These are phyloP conservation scores for Nothophytophthora sp. DNA, from an alignment of 352 stramenopile genomes.

Conservation along the genomic window DNA sequence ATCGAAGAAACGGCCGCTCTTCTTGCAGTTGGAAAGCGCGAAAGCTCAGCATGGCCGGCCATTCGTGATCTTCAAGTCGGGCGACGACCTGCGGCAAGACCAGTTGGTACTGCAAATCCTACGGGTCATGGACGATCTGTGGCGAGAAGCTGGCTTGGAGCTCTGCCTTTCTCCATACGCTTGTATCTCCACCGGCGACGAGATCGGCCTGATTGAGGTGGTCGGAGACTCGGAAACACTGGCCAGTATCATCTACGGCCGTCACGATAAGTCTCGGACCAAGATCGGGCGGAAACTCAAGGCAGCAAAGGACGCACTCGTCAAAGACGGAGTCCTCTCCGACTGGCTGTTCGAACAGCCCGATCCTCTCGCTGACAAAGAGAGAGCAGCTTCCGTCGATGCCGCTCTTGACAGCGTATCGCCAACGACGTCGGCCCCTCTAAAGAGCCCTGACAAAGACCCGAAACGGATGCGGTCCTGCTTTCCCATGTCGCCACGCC, in stretches of 20 bases:
- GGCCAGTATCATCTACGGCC: conserved; percentile 83
- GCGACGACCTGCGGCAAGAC: conserved; percentile 94
- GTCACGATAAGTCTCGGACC: conserved; percentile 57
- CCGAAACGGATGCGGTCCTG: conserved; percentile 36
- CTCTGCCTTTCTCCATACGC: conserved; percentile 86
- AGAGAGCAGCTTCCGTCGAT: conserved; percentile 3
- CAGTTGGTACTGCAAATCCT: conserved; percentile 93
- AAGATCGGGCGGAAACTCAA: conserved; percentile 70
- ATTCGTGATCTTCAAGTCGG: conserved; percentile 92
- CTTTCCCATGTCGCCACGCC: conserved; percentile 52
- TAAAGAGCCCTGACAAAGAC: conserved; percentile 15
- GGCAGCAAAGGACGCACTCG: conserved; percentile 67
- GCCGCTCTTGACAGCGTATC: conserved; percentile 15
- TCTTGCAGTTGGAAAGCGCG: conserved; percentile 81
- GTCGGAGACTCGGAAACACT: conserved; percentile 88
- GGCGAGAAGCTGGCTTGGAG: conserved; percentile 83
- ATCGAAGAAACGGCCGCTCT: conserved; percentile 92
- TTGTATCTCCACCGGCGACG: conserved; percentile 85
- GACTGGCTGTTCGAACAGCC: conserved; percentile 67
- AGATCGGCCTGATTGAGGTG: conserved; percentile 91
- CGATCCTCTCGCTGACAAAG: not conserved
- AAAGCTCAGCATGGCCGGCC: conserved; percentile 61
- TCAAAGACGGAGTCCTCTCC: conserved; percentile 60
- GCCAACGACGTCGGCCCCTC: conserved; percentile 4
- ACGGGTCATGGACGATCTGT: conserved; percentile 91